Conservation (phyloP, 1,139 yeast species). For the Candida buenavistaensis region DNA sequence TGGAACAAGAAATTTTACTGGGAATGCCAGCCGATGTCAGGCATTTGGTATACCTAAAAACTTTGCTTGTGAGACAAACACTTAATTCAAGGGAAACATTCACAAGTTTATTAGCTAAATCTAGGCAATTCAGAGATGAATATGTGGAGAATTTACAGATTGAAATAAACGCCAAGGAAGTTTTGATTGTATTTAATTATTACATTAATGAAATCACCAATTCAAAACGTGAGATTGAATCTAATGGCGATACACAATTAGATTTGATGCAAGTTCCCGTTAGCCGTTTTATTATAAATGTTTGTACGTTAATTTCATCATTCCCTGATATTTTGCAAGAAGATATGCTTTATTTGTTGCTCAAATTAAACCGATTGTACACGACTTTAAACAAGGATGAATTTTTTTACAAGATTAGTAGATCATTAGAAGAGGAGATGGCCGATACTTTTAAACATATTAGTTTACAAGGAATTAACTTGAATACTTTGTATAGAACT, state of each 20-base stretch:
- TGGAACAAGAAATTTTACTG: conserved; percentile 27
- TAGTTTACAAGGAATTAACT: conserved; percentile 37
- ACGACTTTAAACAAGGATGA: conserved; percentile 33
- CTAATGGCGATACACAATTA: conserved; percentile 3
- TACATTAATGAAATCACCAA: conserved; percentile 26
- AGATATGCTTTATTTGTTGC: conserved; percentile 32
- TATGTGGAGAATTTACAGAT: conserved; percentile 22
- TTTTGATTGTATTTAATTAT: conserved; percentile 34
- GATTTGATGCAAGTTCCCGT: conserved; percentile 4
- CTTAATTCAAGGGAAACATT: conserved; percentile 32
- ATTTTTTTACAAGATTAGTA: conserved; percentile 35
- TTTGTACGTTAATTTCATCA: conserved; percentile 21
- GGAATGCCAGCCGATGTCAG: conserved; percentile 38
- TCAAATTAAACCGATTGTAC: conserved; percentile 35
- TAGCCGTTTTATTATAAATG: conserved; percentile 22
- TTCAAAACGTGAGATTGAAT: conserved; percentile 3
- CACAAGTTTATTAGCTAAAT: conserved; percentile 30
- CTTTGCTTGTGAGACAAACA: conserved; percentile 32
- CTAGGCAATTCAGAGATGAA: conserved; percentile 20
- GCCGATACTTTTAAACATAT: conserved; percentile 34
- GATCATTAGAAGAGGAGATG: conserved; percentile 38
- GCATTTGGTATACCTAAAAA: conserved; percentile 33
- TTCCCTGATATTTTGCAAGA: conserved; percentile 27
- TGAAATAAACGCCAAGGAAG: conserved; percentile 24
- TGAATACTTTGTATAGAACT: conserved; percentile 25